Evolutionary conservation across 768 basidiomycete species (phyloP).

Genomic region (Panaeolus papilionaceus): DNA sequence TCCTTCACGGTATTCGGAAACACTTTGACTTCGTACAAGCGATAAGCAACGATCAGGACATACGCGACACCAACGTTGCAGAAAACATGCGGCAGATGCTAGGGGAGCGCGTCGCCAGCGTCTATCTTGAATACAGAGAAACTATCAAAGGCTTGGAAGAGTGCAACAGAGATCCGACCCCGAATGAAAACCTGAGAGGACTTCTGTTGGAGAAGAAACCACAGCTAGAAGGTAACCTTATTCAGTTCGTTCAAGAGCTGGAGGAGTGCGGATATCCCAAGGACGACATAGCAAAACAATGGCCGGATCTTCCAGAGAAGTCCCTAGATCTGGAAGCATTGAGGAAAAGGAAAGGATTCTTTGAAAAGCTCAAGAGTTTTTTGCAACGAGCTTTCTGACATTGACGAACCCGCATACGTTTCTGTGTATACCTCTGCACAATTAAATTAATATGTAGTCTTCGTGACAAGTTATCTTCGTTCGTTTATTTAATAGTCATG

Average conservation of each 20-base stretch:
- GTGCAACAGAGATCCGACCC: too few relatives aligned
- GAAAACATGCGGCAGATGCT: too few relatives aligned
- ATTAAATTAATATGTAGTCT: too few relatives aligned
- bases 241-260: not conserved
- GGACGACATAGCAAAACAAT: not conserved
- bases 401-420: too few relatives aligned
- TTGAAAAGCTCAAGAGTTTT: not conserved
- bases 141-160: too few relatives aligned
- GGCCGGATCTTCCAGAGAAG: not conserved
- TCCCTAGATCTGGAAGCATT: too few relatives aligned
- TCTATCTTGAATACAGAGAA: too few relatives aligned
- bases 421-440: too few relatives aligned
- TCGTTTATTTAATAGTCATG: too few relatives aligned
- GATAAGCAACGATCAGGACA: not conserved
- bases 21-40: not conserved
- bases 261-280: not conserved
- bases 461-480: too few relatives aligned
- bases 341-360: not conserved
- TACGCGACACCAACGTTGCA: not conserved
- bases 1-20: not conserved
- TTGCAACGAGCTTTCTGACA: not conserved
- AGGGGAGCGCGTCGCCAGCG: too few relatives aligned
- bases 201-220: not conserved
- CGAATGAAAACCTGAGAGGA: too few relatives aligned
- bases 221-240: not conserved